Percentiles rank a stretch among this genome's conserved stretches.
Evolutionary conservation across 371 early-diverging fungal genomes (phyloP).

Genomic region (Saksenaea vasiformis): DNA sequence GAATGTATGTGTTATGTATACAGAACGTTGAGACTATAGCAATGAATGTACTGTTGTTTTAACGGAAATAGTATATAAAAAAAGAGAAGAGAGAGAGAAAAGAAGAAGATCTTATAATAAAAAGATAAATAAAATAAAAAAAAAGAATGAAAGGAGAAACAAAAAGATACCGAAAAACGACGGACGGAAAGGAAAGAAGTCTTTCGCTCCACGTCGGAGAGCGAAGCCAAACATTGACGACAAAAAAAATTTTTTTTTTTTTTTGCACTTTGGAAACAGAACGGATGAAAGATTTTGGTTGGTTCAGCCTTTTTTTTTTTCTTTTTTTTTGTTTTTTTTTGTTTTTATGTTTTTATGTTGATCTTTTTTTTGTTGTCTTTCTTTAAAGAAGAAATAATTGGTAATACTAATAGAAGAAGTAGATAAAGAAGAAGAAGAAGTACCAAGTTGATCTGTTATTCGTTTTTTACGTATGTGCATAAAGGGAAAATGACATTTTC

Average conservation of each 20-base stretch:
- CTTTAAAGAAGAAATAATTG: too few relatives aligned
- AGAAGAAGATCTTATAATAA: not conserved
- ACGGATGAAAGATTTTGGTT: not conserved
- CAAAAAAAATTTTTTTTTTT: slow-evolving; percentile 3
- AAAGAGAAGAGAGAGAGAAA: not conserved
- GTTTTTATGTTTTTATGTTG: not conserved
- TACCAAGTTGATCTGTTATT: too few relatives aligned
- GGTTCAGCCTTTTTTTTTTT: not conserved
- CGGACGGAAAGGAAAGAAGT: slow-evolving; percentile 2
- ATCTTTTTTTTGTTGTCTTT: too few relatives aligned
- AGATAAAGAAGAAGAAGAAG: too few relatives aligned
- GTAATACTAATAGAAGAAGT: too few relatives aligned
- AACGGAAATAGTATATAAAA: not conserved
- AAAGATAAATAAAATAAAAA: slow-evolving; percentile 4
- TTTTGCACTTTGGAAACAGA: not conserved
- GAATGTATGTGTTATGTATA: too few relatives aligned
- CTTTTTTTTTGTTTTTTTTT: not conserved
- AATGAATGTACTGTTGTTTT: too few relatives aligned
- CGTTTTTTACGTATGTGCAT: not conserved
- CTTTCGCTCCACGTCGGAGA: not conserved
- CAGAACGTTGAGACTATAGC: too few relatives aligned
- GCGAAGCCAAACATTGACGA: not conserved
- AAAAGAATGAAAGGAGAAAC: not conserved
- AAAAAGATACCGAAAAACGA: not conserved
- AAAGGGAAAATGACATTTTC: not conserved